phyloP scores from a whole-genome alignment of 345 rosid genomes.

The Salix koriyanagi region DNA sequence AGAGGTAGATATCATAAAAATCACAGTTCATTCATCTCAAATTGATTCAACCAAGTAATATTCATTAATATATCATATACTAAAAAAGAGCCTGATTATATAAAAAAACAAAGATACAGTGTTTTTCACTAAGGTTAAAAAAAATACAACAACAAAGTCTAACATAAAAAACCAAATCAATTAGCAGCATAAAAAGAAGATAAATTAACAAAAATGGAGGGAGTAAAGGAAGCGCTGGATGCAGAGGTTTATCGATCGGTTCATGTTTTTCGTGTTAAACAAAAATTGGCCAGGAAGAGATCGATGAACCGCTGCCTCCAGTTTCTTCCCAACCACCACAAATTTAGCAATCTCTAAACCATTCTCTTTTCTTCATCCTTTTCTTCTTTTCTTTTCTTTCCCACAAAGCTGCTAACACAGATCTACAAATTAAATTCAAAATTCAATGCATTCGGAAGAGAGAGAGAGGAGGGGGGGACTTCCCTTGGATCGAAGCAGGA shows the following conservation, averaged over 20 bases:
- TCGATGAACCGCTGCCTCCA: constrained; percentile 99
- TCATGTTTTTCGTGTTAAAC: constrained; percentile 45
- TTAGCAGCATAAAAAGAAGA: neutral
- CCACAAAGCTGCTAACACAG: neutral
- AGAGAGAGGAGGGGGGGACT: neutral
- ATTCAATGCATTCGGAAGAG: neutral
- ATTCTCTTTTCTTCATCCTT: neutral
- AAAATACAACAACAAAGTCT: neutral
- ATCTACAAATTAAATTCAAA: neutral
- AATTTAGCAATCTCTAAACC: neutral
- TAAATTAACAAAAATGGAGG: neutral
- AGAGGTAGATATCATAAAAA: too few relatives aligned
- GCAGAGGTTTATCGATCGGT: constrained; percentile 99
- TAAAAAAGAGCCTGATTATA: too few relatives aligned
- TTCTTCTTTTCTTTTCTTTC: neutral
- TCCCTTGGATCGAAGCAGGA: neutral
- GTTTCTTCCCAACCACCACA: constrained; percentile 38
- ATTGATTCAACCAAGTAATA: too few relatives aligned
- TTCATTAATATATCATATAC: too few relatives aligned
- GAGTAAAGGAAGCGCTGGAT: constrained; percentile 62
- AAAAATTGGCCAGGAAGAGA: constrained; percentile 65
- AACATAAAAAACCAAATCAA: neutral
- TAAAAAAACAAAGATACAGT: too few relatives aligned
- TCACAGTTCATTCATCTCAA: too few relatives aligned
- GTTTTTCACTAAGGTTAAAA: neutral